Evolutionary conservation across 139 green algal genomes (phyloP), one percentile per base, ranked within the genome.

Genomic region (Mesostigma viride): DNA sequence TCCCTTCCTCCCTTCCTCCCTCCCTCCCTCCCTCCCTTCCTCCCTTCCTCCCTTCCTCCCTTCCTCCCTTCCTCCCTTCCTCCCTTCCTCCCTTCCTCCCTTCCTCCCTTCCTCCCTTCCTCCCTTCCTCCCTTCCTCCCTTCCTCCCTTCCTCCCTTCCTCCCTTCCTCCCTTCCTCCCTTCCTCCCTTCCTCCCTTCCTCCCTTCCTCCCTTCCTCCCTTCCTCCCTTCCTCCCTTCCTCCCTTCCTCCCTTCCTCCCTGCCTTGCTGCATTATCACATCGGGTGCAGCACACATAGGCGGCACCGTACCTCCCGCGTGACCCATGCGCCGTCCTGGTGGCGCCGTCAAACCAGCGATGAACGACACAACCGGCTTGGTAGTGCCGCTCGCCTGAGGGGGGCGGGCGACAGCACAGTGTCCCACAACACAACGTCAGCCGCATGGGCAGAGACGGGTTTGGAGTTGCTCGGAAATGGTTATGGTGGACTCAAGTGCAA

Each of bases 281-380:
- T 24, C 8, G 8, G 40, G 40, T 14, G 40, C 40, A 8, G 14
- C 11, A 51, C 14, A 24, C 40, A 51, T 24, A 27, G 5, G 22
- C 8, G 6, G 20, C 61, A 31, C 24, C 65, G 30, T 47, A 77
- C 71, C 71, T 35, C 93, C 93, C 0, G 93, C 93, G 74, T 99
- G 93, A 3, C 93, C 93, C 93, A 99, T 99, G 40, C 93, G 86
- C 24, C 93, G 81, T 0, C 93, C 93, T 0, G 93, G 93, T 1
- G 93, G 93, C 0, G 93, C 93, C 4, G 93, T 99, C 53, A 97
- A 74, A 22, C 92, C 92, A 79, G 92, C 92, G 66, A 99, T 99
- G 85, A 98, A 99, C n/a, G 83, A 90, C 2, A 99, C 91, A 0
- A 99, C 85, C 0, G 93, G 93, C 83, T 99, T 99, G 22, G 79